Conservation (phyloP, 768 basidiomycete species). For the Clitopilus hobsonii region DNA sequence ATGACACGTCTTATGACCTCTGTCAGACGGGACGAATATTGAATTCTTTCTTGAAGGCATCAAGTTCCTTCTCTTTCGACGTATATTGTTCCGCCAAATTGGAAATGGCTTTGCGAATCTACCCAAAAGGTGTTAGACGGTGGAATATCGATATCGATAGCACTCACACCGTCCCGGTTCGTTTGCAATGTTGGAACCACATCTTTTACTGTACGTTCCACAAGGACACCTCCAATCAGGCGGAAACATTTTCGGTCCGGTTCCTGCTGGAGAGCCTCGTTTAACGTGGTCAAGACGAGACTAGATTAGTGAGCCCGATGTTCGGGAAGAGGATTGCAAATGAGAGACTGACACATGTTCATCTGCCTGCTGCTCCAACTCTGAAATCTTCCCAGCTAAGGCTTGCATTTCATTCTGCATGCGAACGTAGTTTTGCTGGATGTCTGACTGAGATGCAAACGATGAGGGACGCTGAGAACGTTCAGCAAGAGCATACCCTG, state of each 20-base stretch:
- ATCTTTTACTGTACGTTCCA: constrained; percentile 93
- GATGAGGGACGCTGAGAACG: constrained; percentile 7
- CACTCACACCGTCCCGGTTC: constrained; percentile 81
- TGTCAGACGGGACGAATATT: constrained; percentile 57
- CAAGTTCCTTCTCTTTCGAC: constrained; percentile 79
- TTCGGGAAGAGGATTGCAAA: constrained; percentile 2
- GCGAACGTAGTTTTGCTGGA: constrained; percentile 77
- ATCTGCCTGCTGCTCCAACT: constrained; percentile 93
- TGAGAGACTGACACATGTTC: constrained; percentile 76
- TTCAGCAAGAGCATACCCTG: constrained; percentile 52
- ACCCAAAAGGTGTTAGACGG: constrained; percentile 13
- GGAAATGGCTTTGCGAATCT: constrained; percentile 82
- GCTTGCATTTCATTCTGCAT: constrained; percentile 87
- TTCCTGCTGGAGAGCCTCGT: constrained; percentile 76
- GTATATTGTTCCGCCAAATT: constrained; percentile 86
- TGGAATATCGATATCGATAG: constrained; percentile 1
- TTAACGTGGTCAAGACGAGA: constrained; percentile 82
- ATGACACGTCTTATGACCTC: background rate
- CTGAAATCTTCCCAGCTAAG: constrained; percentile 92
- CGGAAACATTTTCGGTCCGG: constrained; percentile 95
- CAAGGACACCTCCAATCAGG: constrained; percentile 91
- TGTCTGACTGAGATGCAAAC: constrained; percentile 60
- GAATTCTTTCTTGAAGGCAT: constrained; percentile 73
- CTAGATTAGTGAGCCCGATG: constrained; percentile 32
- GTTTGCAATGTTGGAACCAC: constrained; percentile 87